phyloP scores from a whole-genome alignment of 176 grass and related monocot species.

The Cocos nucifera region DNA sequence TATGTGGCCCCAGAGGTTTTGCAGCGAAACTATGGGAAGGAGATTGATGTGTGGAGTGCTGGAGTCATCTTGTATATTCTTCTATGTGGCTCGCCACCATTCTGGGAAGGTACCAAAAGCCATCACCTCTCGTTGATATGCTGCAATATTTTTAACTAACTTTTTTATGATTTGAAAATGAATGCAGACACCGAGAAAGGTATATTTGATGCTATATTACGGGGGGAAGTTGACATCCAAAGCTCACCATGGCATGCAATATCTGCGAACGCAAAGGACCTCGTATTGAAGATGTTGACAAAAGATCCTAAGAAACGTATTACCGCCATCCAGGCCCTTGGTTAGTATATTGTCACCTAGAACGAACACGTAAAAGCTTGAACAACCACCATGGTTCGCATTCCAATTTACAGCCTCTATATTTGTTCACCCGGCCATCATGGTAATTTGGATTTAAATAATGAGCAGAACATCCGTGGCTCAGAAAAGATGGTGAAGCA shows the following conservation, averaged over 20 bases:
- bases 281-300: slow-evolving; percentile 50
- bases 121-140: neutral
- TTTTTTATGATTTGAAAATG: neutral
- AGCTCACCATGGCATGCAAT: slow-evolving; percentile 49
- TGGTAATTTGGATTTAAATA: too few relatives aligned
- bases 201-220: slow-evolving; percentile 54
- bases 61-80: slow-evolving; percentile 85
- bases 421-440: too few relatives aligned
- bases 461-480: slow-evolving; percentile 71
- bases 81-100: slow-evolving; percentile 51
- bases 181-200: slow-evolving; percentile 59
- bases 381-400: neutral
- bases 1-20: slow-evolving; percentile 77
- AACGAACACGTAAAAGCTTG: neutral
- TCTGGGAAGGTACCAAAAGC: slow-evolving; percentile 47
- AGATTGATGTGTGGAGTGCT: slow-evolving; percentile 75
- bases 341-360: slow-evolving; percentile 21
- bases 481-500: slow-evolving; percentile 59
- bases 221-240: slow-evolving; percentile 26
- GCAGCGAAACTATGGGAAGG: slow-evolving; percentile 53
- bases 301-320: slow-evolving; percentile 44
- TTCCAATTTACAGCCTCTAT: too few relatives aligned
- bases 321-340: slow-evolving; percentile 54
- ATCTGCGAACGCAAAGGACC: slow-evolving; percentile 66
- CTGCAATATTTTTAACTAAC: neutral